phyloP scores from a whole-genome alignment of 2,329 filamentous ascomycete genomes.

The Pseudocercospora fijiensis region DNA sequence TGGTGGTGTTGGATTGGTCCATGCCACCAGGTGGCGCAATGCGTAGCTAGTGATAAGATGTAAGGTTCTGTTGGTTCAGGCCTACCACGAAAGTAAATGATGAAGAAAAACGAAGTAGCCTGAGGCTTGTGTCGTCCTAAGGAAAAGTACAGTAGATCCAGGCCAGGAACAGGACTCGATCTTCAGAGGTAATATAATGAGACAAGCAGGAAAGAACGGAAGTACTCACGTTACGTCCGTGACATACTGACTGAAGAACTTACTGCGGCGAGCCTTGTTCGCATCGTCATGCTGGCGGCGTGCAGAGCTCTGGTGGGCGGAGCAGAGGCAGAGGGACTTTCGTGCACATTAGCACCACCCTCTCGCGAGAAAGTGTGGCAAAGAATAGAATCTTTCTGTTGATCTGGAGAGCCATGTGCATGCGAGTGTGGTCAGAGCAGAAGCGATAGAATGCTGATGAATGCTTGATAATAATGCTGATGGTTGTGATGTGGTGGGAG shows the following conservation, averaged over 20 bases:
- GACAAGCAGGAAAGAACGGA: not conserved
- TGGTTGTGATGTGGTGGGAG: not conserved
- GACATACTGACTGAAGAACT: not conserved
- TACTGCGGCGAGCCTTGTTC: not conserved
- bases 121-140: not conserved
- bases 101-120: not conserved
- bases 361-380: not conserved
- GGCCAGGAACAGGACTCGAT: not conserved
- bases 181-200: not conserved
- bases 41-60: not conserved
- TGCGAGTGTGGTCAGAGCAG: not conserved
- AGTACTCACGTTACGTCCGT: not conserved
- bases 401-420: not conserved
- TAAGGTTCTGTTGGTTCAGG: not conserved
- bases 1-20: not conserved
- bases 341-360: not conserved
- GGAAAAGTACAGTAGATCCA: not conserved
- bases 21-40: not conserved
- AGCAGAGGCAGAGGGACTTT: not conserved
- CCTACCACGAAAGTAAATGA: not conserved
- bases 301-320: not conserved
- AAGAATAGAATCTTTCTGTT: not conserved
- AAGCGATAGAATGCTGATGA: not conserved
- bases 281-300: constrained; percentile 2
- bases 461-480: not conserved